Percentiles rank a stretch among this genome's conserved stretches.
Evolutionary conservation across 352 stramenopile species (phyloP).

Genomic region (Phytophthora idaei): DNA sequence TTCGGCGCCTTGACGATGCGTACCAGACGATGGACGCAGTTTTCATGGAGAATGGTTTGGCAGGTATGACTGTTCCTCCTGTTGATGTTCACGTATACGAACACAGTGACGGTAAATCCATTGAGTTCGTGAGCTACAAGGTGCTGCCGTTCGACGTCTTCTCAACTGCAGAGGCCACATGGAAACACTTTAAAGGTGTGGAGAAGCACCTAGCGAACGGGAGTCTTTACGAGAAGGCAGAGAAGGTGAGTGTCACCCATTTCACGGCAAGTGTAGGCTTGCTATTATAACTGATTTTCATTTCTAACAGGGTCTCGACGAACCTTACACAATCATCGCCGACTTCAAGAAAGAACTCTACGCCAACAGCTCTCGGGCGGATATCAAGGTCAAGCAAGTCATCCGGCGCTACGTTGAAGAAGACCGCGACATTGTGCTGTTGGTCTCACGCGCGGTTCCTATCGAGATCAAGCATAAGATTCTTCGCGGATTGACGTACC

Average conservation of each 20-base stretch:
- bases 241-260: conserved; percentile 19
- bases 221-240: conserved; percentile 33
- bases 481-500: conserved; percentile 35
- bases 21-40: conserved; percentile 25
- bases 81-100: conserved; percentile 26
- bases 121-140: conserved; percentile 38
- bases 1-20: conserved; percentile 22
- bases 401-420: conserved; percentile 51
- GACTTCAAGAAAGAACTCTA: conserved; percentile 51
- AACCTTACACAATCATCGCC: conserved; percentile 52
- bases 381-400: conserved; percentile 59
- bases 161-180: conserved; percentile 22
- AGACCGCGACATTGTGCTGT: conserved; percentile 53
- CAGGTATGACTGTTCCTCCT: conserved; percentile 12
- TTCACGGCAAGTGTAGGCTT: not conserved
- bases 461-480: conserved; percentile 56
- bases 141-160: conserved; percentile 30
- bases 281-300: not conserved
- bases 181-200: conserved; percentile 33
- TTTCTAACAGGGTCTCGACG: conserved; percentile 23
- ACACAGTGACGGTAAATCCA: conserved; percentile 8
- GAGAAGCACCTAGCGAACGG: conserved; percentile 34
- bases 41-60: conserved; percentile 31
- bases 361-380: conserved; percentile 41
- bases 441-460: conserved; percentile 39